These are phyloP conservation scores for Apiotrichum sp. DNA, from an alignment of 1,284 basidiomycete species.

Conservation along the genomic window DNA sequence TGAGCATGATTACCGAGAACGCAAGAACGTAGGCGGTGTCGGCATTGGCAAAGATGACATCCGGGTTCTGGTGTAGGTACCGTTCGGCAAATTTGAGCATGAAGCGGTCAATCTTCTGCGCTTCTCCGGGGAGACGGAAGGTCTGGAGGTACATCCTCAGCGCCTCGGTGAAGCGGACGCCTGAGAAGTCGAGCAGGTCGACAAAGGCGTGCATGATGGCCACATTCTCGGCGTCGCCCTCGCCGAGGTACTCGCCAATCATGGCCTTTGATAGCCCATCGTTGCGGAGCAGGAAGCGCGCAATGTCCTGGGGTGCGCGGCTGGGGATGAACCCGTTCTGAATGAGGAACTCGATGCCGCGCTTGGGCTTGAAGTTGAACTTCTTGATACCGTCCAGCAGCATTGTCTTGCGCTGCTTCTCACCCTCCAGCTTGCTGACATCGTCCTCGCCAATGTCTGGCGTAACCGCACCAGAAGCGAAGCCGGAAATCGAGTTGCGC, in stretches of 20 bases:
- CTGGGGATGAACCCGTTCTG: conserved; percentile 83
- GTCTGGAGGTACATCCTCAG: conserved; percentile 81
- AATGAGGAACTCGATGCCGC: conserved; percentile 83
- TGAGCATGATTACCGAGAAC: conserved; percentile 88
- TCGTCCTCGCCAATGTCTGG: conserved; percentile 73
- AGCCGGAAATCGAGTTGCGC: conserved; percentile 16
- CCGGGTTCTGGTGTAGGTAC: conserved; percentile 78
- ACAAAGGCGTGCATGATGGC: conserved; percentile 95
- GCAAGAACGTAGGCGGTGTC: conserved; percentile 90
- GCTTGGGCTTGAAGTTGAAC: conserved; percentile 98
- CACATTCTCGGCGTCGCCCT: conserved; percentile 80
- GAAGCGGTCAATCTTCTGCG: conserved; percentile 97
- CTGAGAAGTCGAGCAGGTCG: conserved; percentile 78
- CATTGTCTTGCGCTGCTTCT: conserved; percentile 94
- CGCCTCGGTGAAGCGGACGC: conserved; percentile 76
- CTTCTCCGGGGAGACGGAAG: conserved; percentile 89
- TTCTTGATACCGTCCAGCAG: conserved; percentile 92
- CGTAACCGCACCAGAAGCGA: conserved; percentile 51
- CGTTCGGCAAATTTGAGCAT: conserved; percentile 97
- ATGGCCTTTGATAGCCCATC: conserved; percentile 93
- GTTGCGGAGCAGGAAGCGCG: conserved; percentile 76
- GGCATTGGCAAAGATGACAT: conserved; percentile 68
- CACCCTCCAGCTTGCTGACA: conserved; percentile 87
- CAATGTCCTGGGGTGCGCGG: conserved; percentile 71
- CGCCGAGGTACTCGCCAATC: conserved; percentile 97